Base-by-base conservation (phyloP, 345 rosid species). In the Moringa oleifera region DNA sequence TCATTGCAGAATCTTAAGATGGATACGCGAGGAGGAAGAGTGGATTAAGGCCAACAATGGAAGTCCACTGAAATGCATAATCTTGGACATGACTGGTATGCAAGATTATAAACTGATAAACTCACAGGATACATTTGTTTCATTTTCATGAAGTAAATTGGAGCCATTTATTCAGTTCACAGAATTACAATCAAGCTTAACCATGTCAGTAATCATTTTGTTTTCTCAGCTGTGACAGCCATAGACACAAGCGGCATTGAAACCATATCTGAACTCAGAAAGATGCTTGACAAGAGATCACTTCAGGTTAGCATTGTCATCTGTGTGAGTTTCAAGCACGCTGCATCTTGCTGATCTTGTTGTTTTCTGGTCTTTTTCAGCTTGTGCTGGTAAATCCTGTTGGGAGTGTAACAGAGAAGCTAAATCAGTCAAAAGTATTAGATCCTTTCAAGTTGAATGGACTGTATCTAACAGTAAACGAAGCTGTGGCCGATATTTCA, bases 211-310 rank as follows among this genome's bases (percentile, higher is more conserved):
- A 55, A 53, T 15, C 17, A 13, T n/a, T 18, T 9, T 22, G 24
- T 52, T 52, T 53, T 59, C 50, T 25, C 87, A 85, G 91, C 95
- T 60, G 91, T 85, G 51, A 81, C 89, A 10, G 82, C 89, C 46
- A 83, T 87, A 65, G 95, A 87, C 73, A 85, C 95, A 1, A 87
- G 84, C 16, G 91, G 95, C 2, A 76, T 87, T 11, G 88, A 83
- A 37, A 64, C 72, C 20, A 19, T 85, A n/a, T 51, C 53, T 16
- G 88, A 79, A 59, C 73, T 87, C 19, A 79, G 77, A 56, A 87
- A 81, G 68, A 74, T 70, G 53, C 60, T 80, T 33, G 83, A 78
- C 19, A 81, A 79, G 70, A 69, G 79, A 71, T 65, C 78, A 20
- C 64, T 84, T 28, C 78, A 80, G 79, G 91, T 81, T 57, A 66